A percentile compares a stretch with the other conserved stretches of the same genome.
These are phyloP conservation scores for Aspergillus tubingensis DNA, from an alignment of 2,329 filamentous ascomycete genomes.

Conservation along the genomic window DNA sequence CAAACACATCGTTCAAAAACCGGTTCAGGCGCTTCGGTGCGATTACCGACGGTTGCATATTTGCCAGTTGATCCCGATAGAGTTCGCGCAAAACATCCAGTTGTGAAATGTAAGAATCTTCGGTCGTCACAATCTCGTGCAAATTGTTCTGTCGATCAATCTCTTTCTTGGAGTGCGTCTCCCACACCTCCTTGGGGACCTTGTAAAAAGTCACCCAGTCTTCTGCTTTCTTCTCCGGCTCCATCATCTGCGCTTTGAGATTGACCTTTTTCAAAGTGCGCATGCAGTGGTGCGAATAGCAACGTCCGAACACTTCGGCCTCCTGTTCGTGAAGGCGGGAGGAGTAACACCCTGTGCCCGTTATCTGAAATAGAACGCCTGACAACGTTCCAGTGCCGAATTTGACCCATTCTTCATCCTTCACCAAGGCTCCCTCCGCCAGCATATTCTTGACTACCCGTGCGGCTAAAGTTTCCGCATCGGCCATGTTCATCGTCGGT, in stretches of 20 bases:
- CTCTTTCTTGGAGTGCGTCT: constrained; percentile 76
- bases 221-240: constrained; percentile 67
- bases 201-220: constrained; percentile 92
- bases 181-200: constrained; percentile 73
- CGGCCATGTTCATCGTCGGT: constrained; percentile 96
- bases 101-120: constrained; percentile 87
- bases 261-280: constrained; percentile 94
- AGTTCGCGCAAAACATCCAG: constrained; percentile 81
- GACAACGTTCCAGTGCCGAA: constrained; percentile 78
- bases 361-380: constrained; percentile 91
- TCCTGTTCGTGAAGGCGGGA: constrained; percentile 73
- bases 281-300: constrained; percentile 93
- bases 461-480: constrained; percentile 82
- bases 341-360: constrained; percentile 87
- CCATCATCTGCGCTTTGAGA: constrained; percentile 70
- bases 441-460: constrained; percentile 81
- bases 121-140: constrained; percentile 91
- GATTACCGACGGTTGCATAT: constrained; percentile 77
- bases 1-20: constrained; percentile 85
- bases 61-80: constrained; percentile 77
- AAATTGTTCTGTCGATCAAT: constrained; percentile 90
- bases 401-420: constrained; percentile 97
- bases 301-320: constrained; percentile 66
- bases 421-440: constrained; percentile 71
- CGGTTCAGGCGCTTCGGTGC: constrained; percentile 73